Percentiles rank a stretch among this genome's conserved stretches.
phyloP scores from a whole-genome alignment of 805 yeast species.

The Candida rishiriensis region DNA sequence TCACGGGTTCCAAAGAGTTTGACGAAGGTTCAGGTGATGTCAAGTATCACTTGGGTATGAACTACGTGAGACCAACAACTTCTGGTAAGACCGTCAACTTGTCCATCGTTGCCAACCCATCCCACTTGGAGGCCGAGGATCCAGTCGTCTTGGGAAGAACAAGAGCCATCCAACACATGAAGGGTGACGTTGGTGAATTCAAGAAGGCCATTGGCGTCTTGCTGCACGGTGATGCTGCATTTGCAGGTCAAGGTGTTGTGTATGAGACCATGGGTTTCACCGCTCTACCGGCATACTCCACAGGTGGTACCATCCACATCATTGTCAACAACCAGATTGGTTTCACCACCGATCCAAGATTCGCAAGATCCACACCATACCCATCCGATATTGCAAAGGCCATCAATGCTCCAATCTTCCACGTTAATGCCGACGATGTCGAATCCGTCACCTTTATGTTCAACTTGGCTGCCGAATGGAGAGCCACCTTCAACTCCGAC shows the following conservation, averaged over 20 bases:
- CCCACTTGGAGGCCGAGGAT: conserved; percentile 98
- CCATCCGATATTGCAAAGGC: conserved; percentile 97
- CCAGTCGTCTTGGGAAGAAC: conserved; percentile 98
- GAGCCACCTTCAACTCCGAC: conserved; percentile 94
- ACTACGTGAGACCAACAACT: conserved; percentile 97
- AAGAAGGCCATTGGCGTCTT: conserved; percentile 87
- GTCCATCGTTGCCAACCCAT: conserved; percentile 97
- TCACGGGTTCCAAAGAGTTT: conserved; percentile 79
- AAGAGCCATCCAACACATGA: conserved; percentile 90
- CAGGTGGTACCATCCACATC: conserved; percentile 97
- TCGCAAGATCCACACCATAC: conserved; percentile 95
- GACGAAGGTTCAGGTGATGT: conserved; percentile 99
- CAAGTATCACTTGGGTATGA: conserved; percentile 98
- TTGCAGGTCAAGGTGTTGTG: conserved; percentile 98
- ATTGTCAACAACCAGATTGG: conserved; percentile 98
- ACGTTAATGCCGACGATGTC: conserved; percentile 96
- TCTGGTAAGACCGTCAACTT: conserved; percentile 94
- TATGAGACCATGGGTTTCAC: conserved; percentile 97
- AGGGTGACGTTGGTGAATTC: conserved; percentile 77
- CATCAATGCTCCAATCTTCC: conserved; percentile 97
- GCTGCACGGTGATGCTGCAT: conserved; percentile 99
- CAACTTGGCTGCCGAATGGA: conserved; percentile 98
- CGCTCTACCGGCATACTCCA: conserved; percentile 87
- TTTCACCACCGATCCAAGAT: conserved; percentile 98
- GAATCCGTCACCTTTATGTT: conserved; percentile 89